Evolutionary conservation across 1,284 basidiomycete genomes (phyloP).

Genomic region (Blastosporella zonata): DNA sequence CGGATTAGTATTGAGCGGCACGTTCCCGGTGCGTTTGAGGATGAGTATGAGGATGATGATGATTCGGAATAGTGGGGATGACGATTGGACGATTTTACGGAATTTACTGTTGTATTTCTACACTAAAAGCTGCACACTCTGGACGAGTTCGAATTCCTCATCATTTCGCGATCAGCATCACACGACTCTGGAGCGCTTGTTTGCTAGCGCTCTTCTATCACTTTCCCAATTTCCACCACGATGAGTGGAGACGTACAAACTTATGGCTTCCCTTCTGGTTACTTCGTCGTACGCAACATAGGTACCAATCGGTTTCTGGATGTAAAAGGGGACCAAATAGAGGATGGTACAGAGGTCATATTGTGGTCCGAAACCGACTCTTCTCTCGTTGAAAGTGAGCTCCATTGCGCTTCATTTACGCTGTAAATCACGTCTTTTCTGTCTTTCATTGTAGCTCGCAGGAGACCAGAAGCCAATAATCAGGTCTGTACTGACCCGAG

Average conservation of each 20-base stretch:
- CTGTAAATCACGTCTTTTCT: background rate
- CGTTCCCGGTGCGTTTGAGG: constrained; percentile 31
- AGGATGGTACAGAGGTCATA: constrained; percentile 64
- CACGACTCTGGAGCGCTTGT: background rate
- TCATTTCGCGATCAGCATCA: too few relatives aligned
- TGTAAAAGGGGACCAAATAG: constrained; percentile 49
- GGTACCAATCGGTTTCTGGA: constrained; percentile 63
- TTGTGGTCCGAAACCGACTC: constrained; percentile 71
- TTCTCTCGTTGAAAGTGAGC: constrained; percentile 69
- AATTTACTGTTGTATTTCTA: background rate
- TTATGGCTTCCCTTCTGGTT: constrained; percentile 70
- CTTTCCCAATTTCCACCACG: background rate
- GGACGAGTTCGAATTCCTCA: too few relatives aligned
- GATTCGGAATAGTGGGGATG: constrained; percentile 17
- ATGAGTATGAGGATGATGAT: constrained; percentile 23
- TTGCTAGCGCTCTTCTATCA: constrained; percentile 1
- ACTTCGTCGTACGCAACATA: constrained; percentile 68
- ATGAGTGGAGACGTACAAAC: constrained; percentile 27
- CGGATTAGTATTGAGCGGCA: constrained; percentile 21
- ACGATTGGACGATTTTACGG: constrained; percentile 6
- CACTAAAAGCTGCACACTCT: too few relatives aligned
- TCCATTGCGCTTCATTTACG: background rate
- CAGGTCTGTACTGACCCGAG: constrained; percentile 44
- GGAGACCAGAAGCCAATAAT: constrained; percentile 66
- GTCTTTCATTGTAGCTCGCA: constrained; percentile 45